Evolutionary conservation across 768 basidiomycete species (phyloP), one percentile per base, ranked within the genome.

Genomic region (Dendrothele bispora): DNA sequence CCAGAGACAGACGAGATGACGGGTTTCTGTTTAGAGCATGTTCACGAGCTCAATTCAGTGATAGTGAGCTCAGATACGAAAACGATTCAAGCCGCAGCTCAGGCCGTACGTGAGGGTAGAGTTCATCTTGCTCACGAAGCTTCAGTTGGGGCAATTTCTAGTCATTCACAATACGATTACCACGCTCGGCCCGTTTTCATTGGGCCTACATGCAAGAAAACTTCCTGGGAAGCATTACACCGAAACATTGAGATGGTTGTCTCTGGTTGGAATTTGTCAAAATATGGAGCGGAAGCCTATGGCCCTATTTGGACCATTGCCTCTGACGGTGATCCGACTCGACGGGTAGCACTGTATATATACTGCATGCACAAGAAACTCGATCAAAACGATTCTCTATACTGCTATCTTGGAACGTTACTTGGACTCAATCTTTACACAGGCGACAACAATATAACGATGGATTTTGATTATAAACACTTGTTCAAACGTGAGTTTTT

Each of bases 401-500:
- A 22, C 18, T 41, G 30, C 3, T 39, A 36, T 0, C 39, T 59
- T 8, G 29, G 25, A 0, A 17, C 26, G 5, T 29, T 59, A 40
- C 24, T 24, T 12, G 58, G 58, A 1, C 32, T 59, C 36, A 57
- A 59, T 30, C 35, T 53, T 3, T 52, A 36, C 24, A 51, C 49
- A 5, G 54, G 56, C 0, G 15, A 28, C 3, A 24, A 52, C n/a
- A 14, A 41, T 11, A 51, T 55, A 2, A 55, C 51, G 1, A 21
- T 51, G 15, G 56, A 57, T 30, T 53, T 52, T 38, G 56, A 59
- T 36, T 52, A 26, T 5, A 55, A 55, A 29, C 58, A 59, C 22
- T 20, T 55, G 5, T 39, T 55, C 30, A 59, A 59, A 39, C 30
- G 52, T 57, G 49, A 25, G 48, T 53, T 15, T 25, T 38, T 36